A percentile compares a stretch with the other conserved stretches of the same genome.
Evolutionary conservation across 2,329 filamentous ascomycete species (phyloP).

Genomic region (Neonectria punicea): DNA sequence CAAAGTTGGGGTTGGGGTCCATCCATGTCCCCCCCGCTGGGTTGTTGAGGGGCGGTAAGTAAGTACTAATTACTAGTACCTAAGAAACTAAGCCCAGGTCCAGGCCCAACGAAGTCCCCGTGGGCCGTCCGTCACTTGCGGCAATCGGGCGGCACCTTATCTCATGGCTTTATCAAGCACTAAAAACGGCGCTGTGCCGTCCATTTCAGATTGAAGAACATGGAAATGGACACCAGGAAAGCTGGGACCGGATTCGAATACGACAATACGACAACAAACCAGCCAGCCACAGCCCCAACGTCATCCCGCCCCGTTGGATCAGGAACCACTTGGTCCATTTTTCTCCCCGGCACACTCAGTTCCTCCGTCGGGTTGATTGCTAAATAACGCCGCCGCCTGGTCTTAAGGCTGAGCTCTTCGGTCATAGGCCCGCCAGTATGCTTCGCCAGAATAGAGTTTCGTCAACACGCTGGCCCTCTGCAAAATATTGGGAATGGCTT

Average conservation of each 20-base stretch:
- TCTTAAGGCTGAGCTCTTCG: not conserved
- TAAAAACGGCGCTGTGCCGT: too few species aligned
- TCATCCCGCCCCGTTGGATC: not conserved
- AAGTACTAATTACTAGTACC: too few species aligned
- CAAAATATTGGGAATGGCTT: too few species aligned
- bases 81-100: not conserved
- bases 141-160: not conserved
- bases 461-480: too few species aligned
- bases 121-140: not conserved
- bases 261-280: not conserved
- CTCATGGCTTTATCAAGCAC: not conserved
- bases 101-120: not conserved
- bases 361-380: slow-evolving; percentile 1
- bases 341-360: not conserved
- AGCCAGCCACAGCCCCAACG: not conserved
- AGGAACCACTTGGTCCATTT: not conserved
- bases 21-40: not conserved
- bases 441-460: too few species aligned
- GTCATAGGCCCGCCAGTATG: not conserved
- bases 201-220: too few species aligned
- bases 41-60: not conserved
- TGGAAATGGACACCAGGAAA: not conserved
- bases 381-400: not conserved
- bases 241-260: not conserved
- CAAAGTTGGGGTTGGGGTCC: not conserved